phyloP scores from a whole-genome alignment of 2,329 filamentous ascomycete genomes.

The Cladophialophora carrionii region DNA sequence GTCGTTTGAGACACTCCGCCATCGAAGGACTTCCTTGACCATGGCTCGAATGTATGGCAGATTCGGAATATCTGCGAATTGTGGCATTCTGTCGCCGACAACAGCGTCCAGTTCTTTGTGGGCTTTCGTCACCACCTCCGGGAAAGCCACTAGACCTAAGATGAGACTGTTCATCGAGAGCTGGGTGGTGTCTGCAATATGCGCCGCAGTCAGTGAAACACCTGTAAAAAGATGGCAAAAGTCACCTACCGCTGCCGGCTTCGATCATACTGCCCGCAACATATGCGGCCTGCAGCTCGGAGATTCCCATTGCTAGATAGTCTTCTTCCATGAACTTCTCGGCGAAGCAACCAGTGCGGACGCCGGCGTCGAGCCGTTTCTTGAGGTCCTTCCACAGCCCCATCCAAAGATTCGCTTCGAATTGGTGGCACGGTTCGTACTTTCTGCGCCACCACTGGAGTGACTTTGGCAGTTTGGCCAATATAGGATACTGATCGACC shows the following conservation, averaged over 20 bases:
- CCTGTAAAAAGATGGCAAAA: constrained; percentile 30
- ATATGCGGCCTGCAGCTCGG: constrained; percentile 44
- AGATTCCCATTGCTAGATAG: constrained; percentile 42
- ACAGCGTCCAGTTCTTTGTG: constrained; percentile 7
- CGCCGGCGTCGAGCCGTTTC: background rate
- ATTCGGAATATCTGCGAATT: constrained; percentile 36
- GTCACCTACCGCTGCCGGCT: constrained; percentile 19
- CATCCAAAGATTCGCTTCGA: constrained; percentile 7
- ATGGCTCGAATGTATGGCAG: constrained; percentile 41
- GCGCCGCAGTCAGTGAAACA: constrained; percentile 35
- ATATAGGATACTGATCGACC: constrained; percentile 31
- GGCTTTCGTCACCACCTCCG: background rate
- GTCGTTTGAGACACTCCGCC: constrained; percentile 38
- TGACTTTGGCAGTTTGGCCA: constrained; percentile 24
- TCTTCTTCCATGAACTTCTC: constrained; percentile 24
- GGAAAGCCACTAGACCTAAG: constrained; percentile 6
- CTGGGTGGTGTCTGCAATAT: constrained; percentile 41
- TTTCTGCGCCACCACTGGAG: constrained; percentile 22
- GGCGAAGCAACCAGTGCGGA: constrained; percentile 19
- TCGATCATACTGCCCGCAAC: constrained; percentile 40
- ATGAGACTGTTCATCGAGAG: constrained; percentile 28
- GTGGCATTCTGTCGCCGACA: constrained; percentile 39
- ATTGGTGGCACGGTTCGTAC: constrained; percentile 15
- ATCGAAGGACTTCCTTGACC: constrained; percentile 42
- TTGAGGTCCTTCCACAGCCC: constrained; percentile 9